phyloP scores from a whole-genome alignment of 257 asterid genomes.

The Eustoma russellianum region DNA sequence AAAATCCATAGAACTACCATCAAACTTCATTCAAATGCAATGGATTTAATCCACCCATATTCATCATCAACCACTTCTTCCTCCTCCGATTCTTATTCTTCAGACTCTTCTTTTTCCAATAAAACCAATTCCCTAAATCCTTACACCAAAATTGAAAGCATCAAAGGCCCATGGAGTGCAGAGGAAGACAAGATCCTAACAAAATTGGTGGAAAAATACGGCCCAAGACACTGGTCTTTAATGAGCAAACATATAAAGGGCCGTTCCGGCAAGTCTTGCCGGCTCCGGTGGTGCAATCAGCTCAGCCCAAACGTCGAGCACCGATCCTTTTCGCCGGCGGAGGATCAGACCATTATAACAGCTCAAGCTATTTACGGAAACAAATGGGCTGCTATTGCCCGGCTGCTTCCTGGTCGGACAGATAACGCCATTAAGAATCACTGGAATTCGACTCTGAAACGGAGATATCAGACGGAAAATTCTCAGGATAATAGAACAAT shows the following conservation, averaged over 20 bases:
- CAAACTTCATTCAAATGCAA: too few species aligned
- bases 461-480: conserved; percentile 10
- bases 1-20: too few species aligned
- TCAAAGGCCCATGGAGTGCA: conserved; percentile 87
- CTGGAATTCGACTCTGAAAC: conserved; percentile 36
- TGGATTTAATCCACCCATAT: too few species aligned
- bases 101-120: conserved; percentile 38
- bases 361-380: conserved; percentile 61
- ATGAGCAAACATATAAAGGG: conserved; percentile 72
- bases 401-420: conserved; percentile 71
- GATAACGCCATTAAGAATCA: conserved; percentile 81
- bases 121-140: conserved; percentile 19
- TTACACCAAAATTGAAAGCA: conserved; percentile 26
- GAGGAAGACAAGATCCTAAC: conserved; percentile 77
- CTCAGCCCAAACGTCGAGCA: conserved; percentile 70
- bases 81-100: conserved; percentile 27
- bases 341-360: conserved; percentile 55
- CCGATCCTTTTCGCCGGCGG: conserved; percentile 68
- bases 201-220: conserved; percentile 55
- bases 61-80: too few species aligned
- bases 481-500: background rate
- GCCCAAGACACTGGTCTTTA: conserved; percentile 70
- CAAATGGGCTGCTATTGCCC: conserved; percentile 87
- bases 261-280: conserved; percentile 67
- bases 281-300: conserved; percentile 89